Evolutionary conservation across 139 green algal species (phyloP), one percentile per base, ranked within the genome.

Genomic region (Limnomonas spitsbergensis): DNA sequence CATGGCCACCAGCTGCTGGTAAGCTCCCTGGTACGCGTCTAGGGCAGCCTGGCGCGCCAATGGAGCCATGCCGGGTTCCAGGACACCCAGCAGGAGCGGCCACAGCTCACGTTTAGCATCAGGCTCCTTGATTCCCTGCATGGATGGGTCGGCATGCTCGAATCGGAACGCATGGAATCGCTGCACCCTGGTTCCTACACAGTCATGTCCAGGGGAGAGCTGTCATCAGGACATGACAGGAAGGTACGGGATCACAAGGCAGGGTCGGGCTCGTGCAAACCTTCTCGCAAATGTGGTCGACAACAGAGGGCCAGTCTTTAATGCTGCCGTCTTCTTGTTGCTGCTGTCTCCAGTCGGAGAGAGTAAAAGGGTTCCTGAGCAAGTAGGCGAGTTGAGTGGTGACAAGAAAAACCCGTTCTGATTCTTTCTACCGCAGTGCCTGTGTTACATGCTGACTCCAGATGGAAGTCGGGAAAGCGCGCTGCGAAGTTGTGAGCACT

Each of bases 11-110:
- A 85, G 31, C 32, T 61, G 40, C 52, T 66, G 47, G 1, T 29
- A 53, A 75, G 75, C 9, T 20, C 32, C 29, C 40, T 7, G 39
- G 9, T 53, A 42, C 20, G 20, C 71, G 4, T 69, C 24, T 3
- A 70, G 20, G 7, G 73, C 47, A 3, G 47, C 39, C 38, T 35
- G 27, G 6, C 35, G 14, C 27, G 73, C 70, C 40, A 9, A n/a
- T 4, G 79, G 76, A 73, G 87, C 89, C 24, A 73, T 38, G 35
- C 56, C 32, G 1, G 73, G 77, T 0, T 53, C 38, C 73, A 83
- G 89, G 40, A 93, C 77, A 14, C 84, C 84, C 61, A 94, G 81
- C 37, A 94, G 83, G 53, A 88, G 76, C 0, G 90, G 90, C 90
- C 90, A 94, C 34, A 91, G 53, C 68, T 89, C 78, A 1, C 68